Evolutionary conservation across 495 filamentous ascomycete genomes (phyloP).

Genomic region (Cercophora scortea): DNA sequence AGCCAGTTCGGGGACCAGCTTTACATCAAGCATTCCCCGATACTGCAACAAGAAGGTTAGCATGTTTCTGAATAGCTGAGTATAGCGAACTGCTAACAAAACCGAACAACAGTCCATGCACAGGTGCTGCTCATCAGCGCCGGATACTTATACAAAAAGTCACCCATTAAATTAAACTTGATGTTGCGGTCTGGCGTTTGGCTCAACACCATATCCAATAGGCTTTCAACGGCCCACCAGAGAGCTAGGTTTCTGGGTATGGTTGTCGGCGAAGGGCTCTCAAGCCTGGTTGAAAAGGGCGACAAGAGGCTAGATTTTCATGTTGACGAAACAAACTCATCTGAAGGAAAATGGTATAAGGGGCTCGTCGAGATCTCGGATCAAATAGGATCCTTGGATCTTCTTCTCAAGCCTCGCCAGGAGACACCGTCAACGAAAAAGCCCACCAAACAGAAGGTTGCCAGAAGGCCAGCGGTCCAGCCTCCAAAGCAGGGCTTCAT

Average conservation of each 20-base stretch:
- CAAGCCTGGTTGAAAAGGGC: constrained; percentile 67
- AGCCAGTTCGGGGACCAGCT: constrained; percentile 75
- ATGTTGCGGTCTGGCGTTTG: constrained; percentile 64
- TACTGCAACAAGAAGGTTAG: constrained; percentile 78
- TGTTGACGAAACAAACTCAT: constrained; percentile 65
- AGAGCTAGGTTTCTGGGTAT: constrained; percentile 82
- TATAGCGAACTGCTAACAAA: constrained; percentile 11
- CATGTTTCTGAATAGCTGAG: constrained; percentile 1
- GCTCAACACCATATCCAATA: constrained; percentile 75
- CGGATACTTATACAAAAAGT: constrained; percentile 61
- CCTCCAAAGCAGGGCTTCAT: constrained; percentile 37
- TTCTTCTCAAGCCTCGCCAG: constrained; percentile 23
- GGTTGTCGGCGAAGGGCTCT: constrained; percentile 76
- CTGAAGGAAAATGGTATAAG: constrained; percentile 73
- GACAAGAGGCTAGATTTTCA: constrained; percentile 71
- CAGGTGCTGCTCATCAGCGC: constrained; percentile 73
- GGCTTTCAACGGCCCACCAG: constrained; percentile 66
- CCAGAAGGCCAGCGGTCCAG: constrained; percentile 14
- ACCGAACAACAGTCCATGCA: constrained; percentile 50
- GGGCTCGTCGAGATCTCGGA: constrained; percentile 57
- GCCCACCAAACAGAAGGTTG: constrained; percentile 7
- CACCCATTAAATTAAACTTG: constrained; percentile 51
- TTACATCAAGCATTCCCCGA: constrained; percentile 75
- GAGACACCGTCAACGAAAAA: background rate
- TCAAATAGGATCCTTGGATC: constrained; percentile 49